These are phyloP conservation scores for Eutrema japonicum DNA, from an alignment of 345 rosid genomes.

Conservation along the genomic window DNA sequence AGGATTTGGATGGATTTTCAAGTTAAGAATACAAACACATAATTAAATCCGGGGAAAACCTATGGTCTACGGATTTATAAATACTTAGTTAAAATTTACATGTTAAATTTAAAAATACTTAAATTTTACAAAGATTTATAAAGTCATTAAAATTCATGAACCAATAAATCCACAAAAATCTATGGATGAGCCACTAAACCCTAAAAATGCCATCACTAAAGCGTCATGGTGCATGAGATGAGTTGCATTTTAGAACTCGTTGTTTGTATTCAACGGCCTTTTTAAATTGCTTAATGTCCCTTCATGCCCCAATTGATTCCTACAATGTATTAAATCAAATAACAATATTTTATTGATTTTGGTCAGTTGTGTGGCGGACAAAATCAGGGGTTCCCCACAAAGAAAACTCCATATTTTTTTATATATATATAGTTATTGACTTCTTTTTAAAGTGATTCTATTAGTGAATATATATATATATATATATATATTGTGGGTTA, in stretches of 20 bases:
- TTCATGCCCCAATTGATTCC: conserved; percentile 46
- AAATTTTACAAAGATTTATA: too few relatives aligned
- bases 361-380: conserved; percentile 45
- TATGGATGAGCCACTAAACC: conserved; percentile 30
- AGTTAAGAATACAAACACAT: too few relatives aligned
- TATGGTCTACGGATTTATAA: too few relatives aligned
- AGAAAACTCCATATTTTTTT: conserved; percentile 27
- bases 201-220: conserved; percentile 42
- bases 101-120: too few relatives aligned
- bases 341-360: conserved; percentile 30
- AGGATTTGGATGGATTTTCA: too few relatives aligned
- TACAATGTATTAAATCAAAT: conserved; percentile 34
- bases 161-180: neutral
- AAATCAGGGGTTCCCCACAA: conserved; percentile 41
- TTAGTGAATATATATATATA: neutral
- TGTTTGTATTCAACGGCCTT: conserved; percentile 25
- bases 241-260: conserved; percentile 22
- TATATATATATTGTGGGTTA: conserved; percentile 23
- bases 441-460: conserved; percentile 21
- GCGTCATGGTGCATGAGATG: conserved; percentile 45
- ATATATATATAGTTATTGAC: conserved; percentile 26
- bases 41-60: too few relatives aligned
- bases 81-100: too few relatives aligned
- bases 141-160: too few relatives aligned
- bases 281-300: conserved; percentile 37